Conservation (phyloP, 768 basidiomycete genomes). For the Phallus indusiatus region DNA sequence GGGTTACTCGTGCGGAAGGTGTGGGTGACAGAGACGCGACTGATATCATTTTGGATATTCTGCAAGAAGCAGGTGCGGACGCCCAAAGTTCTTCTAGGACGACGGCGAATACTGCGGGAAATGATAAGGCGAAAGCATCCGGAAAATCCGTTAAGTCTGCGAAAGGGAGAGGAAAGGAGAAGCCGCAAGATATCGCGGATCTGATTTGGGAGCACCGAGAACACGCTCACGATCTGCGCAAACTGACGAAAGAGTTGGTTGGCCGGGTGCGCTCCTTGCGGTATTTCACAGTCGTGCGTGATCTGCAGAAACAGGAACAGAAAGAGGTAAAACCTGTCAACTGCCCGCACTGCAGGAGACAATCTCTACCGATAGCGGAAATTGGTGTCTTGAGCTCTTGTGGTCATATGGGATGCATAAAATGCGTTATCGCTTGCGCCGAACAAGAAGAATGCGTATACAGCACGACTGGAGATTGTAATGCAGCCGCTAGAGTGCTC, state of each 20-base stretch:
- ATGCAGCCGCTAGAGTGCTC: constrained; percentile 68
- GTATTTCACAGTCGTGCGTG: constrained; percentile 86
- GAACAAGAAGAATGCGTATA: constrained; percentile 77
- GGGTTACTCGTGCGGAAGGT: constrained; percentile 59
- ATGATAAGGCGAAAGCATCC: constrained; percentile 11
- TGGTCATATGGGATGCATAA: constrained; percentile 77
- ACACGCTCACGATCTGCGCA: constrained; percentile 76
- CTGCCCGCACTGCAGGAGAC: constrained; percentile 54
- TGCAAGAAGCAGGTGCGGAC: constrained; percentile 48
- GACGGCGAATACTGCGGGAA: constrained; percentile 8
- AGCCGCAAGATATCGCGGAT: constrained; percentile 39
- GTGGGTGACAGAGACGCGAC: constrained; percentile 74
- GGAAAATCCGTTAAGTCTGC: constrained; percentile 6
- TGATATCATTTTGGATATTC: constrained; percentile 44
- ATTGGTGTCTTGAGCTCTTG: constrained; percentile 85
- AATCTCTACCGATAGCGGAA: constrained; percentile 51
- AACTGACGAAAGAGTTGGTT: constrained; percentile 78
- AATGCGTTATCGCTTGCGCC: constrained; percentile 64
- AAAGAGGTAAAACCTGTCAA: constrained; percentile 45
- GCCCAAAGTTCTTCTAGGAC: constrained; percentile 27
- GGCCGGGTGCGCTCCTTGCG: constrained; percentile 85
- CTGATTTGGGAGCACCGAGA: constrained; percentile 76
- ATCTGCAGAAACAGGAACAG: constrained; percentile 63
- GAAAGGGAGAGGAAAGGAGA: constrained; percentile 26
- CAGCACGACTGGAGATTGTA: constrained; percentile 57